Base-by-base conservation (phyloP, 2,329 filamentous ascomycete species). In the Colletotrichum higginsianum region DNA sequence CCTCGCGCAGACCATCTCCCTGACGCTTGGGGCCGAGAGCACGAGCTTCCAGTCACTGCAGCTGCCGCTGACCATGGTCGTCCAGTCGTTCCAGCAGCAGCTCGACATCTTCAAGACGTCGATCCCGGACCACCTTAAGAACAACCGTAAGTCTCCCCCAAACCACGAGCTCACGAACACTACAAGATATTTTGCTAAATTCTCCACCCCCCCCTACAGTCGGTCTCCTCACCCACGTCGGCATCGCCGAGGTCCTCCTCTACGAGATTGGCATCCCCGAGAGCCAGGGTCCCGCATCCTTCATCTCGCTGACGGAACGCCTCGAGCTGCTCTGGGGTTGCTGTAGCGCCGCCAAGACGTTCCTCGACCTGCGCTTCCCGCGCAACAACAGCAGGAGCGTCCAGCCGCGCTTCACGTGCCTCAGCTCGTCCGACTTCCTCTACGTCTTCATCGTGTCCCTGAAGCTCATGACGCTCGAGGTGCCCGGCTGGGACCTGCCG, bases 251-350 rank as follows among this genome's bases (percentile, higher is more conserved):
- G 73, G 79, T 86, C 11, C 81, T 88, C 4, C 78, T 88, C 21
- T 85, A 84, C 73, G 86, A 87, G 72, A 77, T 85, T 47, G 83
- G 80, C 69, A 77, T 88, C 38, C 82, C 83, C 4, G 84, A 86
- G 3, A 74, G 78, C 30, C 77, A 79, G 71, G 79, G 79, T 53
- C 74, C 74, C 12, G 68, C 78, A 11, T 74, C 77, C 3, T 77
- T 77, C 52, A 77, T 86, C 62, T 64, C 81, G 5, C 73, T 78
- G 11, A 76, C 80, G 2, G 83, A 86, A 42, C 82, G 85, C 9
- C 78, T 87, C 2, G 79, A 82, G 23, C 79, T 87, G 21, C 82
- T 88, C n/a, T 85, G 83, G 83, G 76, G 77, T 12, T 87, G 86
- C 72, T 77, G 84, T 44, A 76, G 78, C 4, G 80, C 84, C 3